A percentile compares a stretch with the other conserved stretches of the same genome.
Evolutionary conservation across 495 filamentous ascomycete genomes (phyloP).

Genomic region (Melanomma pulvis-pyrius): DNA sequence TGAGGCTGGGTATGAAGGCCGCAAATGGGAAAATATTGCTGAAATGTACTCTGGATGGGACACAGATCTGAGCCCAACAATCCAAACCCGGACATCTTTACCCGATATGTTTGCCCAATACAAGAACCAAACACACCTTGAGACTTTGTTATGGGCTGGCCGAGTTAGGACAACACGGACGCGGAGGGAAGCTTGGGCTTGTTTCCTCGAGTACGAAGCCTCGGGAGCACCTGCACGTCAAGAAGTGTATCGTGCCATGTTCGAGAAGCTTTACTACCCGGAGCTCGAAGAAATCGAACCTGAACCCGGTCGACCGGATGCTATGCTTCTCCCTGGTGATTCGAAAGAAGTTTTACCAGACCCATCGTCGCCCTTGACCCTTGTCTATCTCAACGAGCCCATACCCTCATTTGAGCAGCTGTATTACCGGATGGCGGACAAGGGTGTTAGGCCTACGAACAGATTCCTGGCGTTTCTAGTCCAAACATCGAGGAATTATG

Average conservation of each 20-base stretch:
- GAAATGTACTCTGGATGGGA: slow-evolving; percentile 67
- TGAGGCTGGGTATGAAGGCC: slow-evolving; percentile 63
- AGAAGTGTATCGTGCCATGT: slow-evolving; percentile 62
- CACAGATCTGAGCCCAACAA: slow-evolving; percentile 68
- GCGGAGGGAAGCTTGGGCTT: slow-evolving; percentile 71
- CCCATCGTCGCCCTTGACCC: slow-evolving; percentile 59
- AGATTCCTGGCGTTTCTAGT: slow-evolving; percentile 55
- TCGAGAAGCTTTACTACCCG: slow-evolving; percentile 59
- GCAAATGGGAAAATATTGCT: slow-evolving; percentile 60
- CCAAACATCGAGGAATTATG: slow-evolving; percentile 48
- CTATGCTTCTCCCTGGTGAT: slow-evolving; percentile 60
- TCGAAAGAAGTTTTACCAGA: slow-evolving; percentile 59
- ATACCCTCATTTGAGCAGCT: slow-evolving; percentile 60
- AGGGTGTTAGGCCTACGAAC: slow-evolving; percentile 50
- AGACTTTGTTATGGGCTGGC: slow-evolving; percentile 55
- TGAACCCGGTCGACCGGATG: neutral
- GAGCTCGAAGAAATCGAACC: slow-evolving; percentile 19
- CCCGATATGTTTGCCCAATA: neutral
- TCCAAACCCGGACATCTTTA: slow-evolving; percentile 57
- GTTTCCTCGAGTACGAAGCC: slow-evolving; percentile 61
- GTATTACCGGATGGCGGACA: slow-evolving; percentile 55
- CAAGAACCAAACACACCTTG: neutral
- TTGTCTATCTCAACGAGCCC: slow-evolving; percentile 59
- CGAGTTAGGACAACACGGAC: slow-evolving; percentile 69
- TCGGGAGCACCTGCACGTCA: slow-evolving; percentile 18